Conservation (phyloP, 1,284 basidiomycete species). For the Lignosus rhinocerotis region DNA sequence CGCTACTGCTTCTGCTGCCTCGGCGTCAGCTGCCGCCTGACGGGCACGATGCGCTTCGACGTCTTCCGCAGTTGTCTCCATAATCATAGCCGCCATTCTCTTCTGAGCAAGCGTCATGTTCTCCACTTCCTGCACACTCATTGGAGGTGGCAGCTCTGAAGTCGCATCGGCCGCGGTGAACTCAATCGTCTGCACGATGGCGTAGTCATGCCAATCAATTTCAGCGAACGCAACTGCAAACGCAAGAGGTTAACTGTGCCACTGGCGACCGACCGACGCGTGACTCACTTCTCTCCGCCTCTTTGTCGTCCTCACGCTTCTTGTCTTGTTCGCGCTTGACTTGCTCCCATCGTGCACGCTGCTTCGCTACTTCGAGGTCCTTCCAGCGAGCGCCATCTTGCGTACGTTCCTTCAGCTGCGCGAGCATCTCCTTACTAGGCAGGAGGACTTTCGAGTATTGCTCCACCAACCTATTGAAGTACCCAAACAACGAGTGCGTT, state of each 20-base stretch:
- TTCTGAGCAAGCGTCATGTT: slow-evolving; percentile 97
- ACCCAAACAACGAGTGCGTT: slow-evolving; percentile 92
- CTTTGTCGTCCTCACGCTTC: slow-evolving; percentile 85
- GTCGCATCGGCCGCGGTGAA: slow-evolving; percentile 92
- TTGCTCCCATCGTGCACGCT: slow-evolving; percentile 89
- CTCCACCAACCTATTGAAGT: slow-evolving; percentile 96
- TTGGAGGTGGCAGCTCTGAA: slow-evolving; percentile 92
- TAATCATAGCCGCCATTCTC: slow-evolving; percentile 97
- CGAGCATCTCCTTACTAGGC: slow-evolving; percentile 76
- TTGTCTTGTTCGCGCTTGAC: slow-evolving; percentile 83
- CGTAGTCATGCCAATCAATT: slow-evolving; percentile 99
- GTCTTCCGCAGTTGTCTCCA: slow-evolving; percentile 88
- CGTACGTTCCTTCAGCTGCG: slow-evolving; percentile 64
- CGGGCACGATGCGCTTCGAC: slow-evolving; percentile 78
- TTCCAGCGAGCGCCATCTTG: slow-evolving; percentile 71
- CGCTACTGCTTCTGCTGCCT: slow-evolving; percentile 73
- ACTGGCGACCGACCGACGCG: neutral
- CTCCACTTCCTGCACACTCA: slow-evolving; percentile 93
- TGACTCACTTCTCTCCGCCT: slow-evolving; percentile 78
- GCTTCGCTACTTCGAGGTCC: slow-evolving; percentile 74
- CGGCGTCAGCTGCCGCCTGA: slow-evolving; percentile 78
- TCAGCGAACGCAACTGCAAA: slow-evolving; percentile 84
- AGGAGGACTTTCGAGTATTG: slow-evolving; percentile 93
- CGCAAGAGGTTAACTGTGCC: slow-evolving; percentile 8
- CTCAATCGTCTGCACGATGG: slow-evolving; percentile 98